These are phyloP conservation scores for Amaranthus hypochondriacus DNA, from an alignment of 148 eudicot species.

Conservation along the genomic window DNA sequence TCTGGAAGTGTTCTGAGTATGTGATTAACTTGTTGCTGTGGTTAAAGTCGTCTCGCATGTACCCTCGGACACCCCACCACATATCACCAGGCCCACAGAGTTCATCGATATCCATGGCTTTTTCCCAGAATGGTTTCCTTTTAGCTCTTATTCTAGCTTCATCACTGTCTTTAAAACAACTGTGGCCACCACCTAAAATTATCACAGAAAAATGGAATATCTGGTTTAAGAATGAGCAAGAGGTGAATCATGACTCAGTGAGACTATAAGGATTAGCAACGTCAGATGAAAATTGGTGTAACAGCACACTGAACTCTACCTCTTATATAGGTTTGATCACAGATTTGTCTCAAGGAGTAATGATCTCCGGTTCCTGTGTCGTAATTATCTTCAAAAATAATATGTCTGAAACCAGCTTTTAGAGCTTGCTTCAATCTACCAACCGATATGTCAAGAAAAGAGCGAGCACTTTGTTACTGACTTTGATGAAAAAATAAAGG, in stretches of 20 bases:
- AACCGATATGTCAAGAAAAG: conserved; percentile 3
- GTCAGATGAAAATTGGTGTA: conserved; percentile 1
- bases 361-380: conserved; percentile 99
- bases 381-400: conserved; percentile 95
- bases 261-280: neutral
- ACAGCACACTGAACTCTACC: conserved; percentile 35
- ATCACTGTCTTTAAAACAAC: conserved; percentile 90
- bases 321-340: conserved; percentile 91
- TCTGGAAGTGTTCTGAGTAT: conserved; percentile 61
- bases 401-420: conserved; percentile 89
- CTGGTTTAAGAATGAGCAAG: neutral
- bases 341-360: conserved; percentile 92
- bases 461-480: conserved; percentile 4
- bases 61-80: conserved; percentile 98
- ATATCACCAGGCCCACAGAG: conserved; percentile 86
- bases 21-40: conserved; percentile 84
- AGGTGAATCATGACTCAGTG: neutral
- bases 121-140: conserved; percentile 84
- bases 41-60: conserved; percentile 86
- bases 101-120: conserved; percentile 72
- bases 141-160: conserved; percentile 78
- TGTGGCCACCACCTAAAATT: conserved; percentile 85
- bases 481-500: neutral
- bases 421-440: conserved; percentile 88
- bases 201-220: neutral